Percentiles rank a stretch among this genome's conserved stretches.
Evolutionary conservation across 202 grass and related monocot species (phyloP).

Genomic region (Panicum virgatum): DNA sequence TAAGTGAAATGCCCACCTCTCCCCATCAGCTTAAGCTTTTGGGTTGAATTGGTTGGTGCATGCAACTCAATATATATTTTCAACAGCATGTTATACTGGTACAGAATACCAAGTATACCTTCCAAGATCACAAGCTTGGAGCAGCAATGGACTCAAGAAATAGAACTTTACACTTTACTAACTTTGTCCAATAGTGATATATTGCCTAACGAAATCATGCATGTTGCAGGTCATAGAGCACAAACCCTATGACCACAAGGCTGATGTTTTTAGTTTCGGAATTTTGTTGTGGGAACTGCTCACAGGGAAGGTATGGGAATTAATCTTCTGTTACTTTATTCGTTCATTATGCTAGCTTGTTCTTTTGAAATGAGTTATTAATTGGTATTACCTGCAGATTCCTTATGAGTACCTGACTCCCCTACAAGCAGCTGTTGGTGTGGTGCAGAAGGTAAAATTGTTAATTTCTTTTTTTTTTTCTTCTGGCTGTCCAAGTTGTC

Average conservation of each 20-base stretch:
- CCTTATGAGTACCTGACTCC: slow-evolving; percentile 95
- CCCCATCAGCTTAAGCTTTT: too few species aligned
- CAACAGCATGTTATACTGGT: neutral
- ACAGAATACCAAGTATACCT: neutral
- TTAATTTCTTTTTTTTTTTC: slow-evolving; percentile 7
- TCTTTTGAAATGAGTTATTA: slow-evolving; percentile 38
- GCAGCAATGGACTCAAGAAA: neutral
- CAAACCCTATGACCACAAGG: slow-evolving; percentile 97
- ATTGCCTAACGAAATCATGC: slow-evolving; percentile 28
- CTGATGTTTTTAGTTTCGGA: slow-evolving; percentile 99
- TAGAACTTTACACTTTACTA: neutral
- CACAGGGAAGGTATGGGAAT: slow-evolving; percentile 72
- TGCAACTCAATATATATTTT: too few species aligned
- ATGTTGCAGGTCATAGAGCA: slow-evolving; percentile 90
- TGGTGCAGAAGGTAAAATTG: slow-evolving; percentile 91
- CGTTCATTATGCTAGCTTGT: slow-evolving; percentile 13
- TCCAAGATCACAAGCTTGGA: slow-evolving; percentile 6
- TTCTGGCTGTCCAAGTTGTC: neutral
- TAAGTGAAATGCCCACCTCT: too few species aligned
- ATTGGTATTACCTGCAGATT: slow-evolving; percentile 49
- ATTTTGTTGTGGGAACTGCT: slow-evolving; percentile 94
- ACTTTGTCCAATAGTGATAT: neutral
- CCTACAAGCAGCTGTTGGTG: slow-evolving; percentile 95
- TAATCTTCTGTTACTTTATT: slow-evolving; percentile 25
- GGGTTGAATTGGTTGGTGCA: too few species aligned